Conservation (phyloP, 2,329 filamentous ascomycete genomes). For the Colletotrichum salicis region DNA sequence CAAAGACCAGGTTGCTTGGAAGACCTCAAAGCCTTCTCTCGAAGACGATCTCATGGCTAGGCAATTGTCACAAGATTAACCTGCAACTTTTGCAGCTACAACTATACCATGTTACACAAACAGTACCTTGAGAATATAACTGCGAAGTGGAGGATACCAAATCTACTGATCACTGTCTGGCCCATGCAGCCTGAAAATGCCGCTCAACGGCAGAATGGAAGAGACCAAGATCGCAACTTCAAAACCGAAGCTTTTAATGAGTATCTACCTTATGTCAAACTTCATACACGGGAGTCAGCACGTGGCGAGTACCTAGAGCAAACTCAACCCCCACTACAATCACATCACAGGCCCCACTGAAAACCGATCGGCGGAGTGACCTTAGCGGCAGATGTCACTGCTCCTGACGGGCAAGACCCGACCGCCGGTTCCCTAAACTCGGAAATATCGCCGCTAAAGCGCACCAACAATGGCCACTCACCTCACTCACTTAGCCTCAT, state of each 20-base stretch:
- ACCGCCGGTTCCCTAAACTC: constrained; percentile 5
- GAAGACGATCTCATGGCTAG: background rate
- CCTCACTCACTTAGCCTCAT: constrained; percentile 19
- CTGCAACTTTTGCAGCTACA: background rate
- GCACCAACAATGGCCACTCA: background rate
- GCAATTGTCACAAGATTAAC: too few species aligned
- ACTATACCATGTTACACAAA: background rate
- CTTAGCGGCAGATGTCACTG: constrained; percentile 9
- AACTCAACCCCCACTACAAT: background rate
- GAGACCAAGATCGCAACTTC: background rate
- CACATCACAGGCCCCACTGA: constrained; percentile 23
- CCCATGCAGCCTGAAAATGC: background rate
- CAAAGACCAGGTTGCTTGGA: background rate
- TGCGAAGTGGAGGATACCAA: background rate
- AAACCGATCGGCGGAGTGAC: constrained; percentile 11
- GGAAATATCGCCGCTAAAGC: constrained; percentile 20
- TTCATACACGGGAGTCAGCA: background rate
- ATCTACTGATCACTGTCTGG: background rate
- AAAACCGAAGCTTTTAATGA: background rate
- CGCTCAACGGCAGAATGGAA: background rate
- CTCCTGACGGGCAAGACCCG: constrained; percentile 7
- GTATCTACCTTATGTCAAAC: background rate
- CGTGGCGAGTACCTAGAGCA: background rate
- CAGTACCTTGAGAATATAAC: background rate
- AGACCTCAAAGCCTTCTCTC: background rate